A percentile compares a stretch with the other conserved stretches of the same genome.
These are phyloP conservation scores for Heteromeles arbutifolia DNA, from an alignment of 306 rosid species.

Conservation along the genomic window DNA sequence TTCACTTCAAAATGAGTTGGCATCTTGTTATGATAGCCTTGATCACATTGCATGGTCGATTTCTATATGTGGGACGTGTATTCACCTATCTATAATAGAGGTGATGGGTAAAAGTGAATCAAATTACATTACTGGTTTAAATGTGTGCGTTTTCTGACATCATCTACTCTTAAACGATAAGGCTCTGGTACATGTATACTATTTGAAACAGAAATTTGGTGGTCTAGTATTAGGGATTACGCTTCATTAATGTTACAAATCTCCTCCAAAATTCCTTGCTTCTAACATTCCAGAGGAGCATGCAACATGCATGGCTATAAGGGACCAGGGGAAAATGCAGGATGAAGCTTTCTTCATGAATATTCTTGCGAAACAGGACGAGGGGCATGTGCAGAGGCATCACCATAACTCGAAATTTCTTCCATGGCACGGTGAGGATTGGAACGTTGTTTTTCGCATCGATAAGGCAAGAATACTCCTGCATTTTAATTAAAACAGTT, in stretches of 20 bases:
- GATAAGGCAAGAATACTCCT: conserved; percentile 63
- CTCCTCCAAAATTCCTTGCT: neutral
- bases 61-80: neutral
- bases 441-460: conserved; percentile 40
- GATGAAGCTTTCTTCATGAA: neutral
- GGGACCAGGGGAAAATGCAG: neutral
- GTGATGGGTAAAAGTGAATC: too few species aligned
- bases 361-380: neutral
- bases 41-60: too few species aligned
- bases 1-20: too few species aligned
- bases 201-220: neutral
- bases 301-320: neutral
- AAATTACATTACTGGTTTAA: too few species aligned
- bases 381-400: neutral
- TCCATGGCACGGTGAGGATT: conserved; percentile 56
- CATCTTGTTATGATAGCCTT: too few species aligned
- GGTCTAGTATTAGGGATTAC: neutral
- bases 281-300: neutral
- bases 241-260: neutral
- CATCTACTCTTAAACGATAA: neutral
- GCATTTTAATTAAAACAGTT: neutral
- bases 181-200: neutral
- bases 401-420: conserved; percentile 43
- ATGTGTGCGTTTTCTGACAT: too few species aligned
- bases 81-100: too few species aligned